These are phyloP conservation scores for Candida boleticola DNA, from an alignment of 805 yeast species.

Conservation along the genomic window DNA sequence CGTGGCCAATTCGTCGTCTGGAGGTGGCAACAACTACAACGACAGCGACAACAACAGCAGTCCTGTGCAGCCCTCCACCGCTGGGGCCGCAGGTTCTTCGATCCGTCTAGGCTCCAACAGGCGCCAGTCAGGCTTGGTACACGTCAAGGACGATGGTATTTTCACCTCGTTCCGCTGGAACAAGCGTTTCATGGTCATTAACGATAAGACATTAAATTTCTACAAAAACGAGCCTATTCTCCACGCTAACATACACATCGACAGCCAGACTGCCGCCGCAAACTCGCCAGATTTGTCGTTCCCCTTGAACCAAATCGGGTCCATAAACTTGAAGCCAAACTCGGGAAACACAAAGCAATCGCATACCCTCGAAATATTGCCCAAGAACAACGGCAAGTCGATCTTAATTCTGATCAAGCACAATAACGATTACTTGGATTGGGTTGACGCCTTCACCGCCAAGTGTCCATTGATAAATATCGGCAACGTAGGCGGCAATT, in stretches of 20 bases:
- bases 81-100: slow-evolving; percentile 6
- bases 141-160: slow-evolving; percentile 85
- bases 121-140: slow-evolving; percentile 76
- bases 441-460: slow-evolving; percentile 86
- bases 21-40: neutral
- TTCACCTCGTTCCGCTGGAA: slow-evolving; percentile 89
- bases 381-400: slow-evolving; percentile 53
- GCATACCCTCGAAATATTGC: slow-evolving; percentile 76
- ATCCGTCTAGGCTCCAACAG: slow-evolving; percentile 25
- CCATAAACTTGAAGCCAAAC: slow-evolving; percentile 59
- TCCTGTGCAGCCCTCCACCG: neutral
- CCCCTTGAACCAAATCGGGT: slow-evolving; percentile 36
- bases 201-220: slow-evolving; percentile 71
- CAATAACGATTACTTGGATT: slow-evolving; percentile 76
- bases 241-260: slow-evolving; percentile 27
- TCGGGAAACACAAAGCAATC: slow-evolving; percentile 35
- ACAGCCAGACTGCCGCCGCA: slow-evolving; percentile 21
- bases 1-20: neutral
- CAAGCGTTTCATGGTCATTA: slow-evolving; percentile 75
- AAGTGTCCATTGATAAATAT: slow-evolving; percentile 63
- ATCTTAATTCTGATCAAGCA: slow-evolving; percentile 73
- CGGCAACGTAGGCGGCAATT: slow-evolving; percentile 18
- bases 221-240: slow-evolving; percentile 59
- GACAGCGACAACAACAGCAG: neutral
- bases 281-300: slow-evolving; percentile 33